Evolutionary conservation across 2,329 filamentous ascomycete species (phyloP).

Genomic region (Plectosphaerella plurivora): DNA sequence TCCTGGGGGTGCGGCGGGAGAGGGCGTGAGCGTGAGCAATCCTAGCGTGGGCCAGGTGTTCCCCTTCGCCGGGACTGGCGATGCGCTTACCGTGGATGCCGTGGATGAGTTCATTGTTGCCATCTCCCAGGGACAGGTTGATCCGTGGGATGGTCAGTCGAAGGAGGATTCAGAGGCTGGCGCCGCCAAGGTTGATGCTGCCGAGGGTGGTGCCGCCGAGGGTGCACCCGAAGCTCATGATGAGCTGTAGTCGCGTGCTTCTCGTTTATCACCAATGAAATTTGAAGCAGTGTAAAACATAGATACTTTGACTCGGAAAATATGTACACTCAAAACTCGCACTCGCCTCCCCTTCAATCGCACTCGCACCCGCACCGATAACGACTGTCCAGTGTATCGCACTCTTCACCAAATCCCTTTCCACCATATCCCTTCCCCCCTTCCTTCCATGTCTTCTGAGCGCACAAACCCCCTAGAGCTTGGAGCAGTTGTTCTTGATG

Average conservation of each 20-base stretch:
- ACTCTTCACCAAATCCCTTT: not conserved
- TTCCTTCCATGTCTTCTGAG: not conserved
- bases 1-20: slow-evolving; percentile 10
- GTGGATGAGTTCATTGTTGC: slow-evolving; percentile 39
- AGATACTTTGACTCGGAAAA: too few relatives aligned
- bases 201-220: not conserved
- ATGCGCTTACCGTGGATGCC: not conserved
- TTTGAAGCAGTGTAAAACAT: too few relatives aligned
- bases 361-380: not conserved
- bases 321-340: too few relatives aligned
- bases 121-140: slow-evolving; percentile 36
- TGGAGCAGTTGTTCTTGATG: slow-evolving; percentile 15
- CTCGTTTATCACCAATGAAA: too few relatives aligned
- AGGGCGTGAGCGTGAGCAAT: slow-evolving; percentile 38
- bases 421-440: not conserved
- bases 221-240: not conserved
- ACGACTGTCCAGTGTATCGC: not conserved
- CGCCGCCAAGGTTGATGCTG: not conserved
- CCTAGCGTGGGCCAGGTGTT: slow-evolving; percentile 38
- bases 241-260: not conserved
- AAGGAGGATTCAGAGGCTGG: not conserved
- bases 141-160: slow-evolving; percentile 28
- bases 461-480: not conserved
- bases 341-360: too few relatives aligned
- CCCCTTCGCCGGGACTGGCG: slow-evolving; percentile 14